Evolutionary conservation across 2,329 filamentous ascomycete species (phyloP), one percentile per base, ranked within the genome.

Genomic region (Sclerotinia subarctica): DNA sequence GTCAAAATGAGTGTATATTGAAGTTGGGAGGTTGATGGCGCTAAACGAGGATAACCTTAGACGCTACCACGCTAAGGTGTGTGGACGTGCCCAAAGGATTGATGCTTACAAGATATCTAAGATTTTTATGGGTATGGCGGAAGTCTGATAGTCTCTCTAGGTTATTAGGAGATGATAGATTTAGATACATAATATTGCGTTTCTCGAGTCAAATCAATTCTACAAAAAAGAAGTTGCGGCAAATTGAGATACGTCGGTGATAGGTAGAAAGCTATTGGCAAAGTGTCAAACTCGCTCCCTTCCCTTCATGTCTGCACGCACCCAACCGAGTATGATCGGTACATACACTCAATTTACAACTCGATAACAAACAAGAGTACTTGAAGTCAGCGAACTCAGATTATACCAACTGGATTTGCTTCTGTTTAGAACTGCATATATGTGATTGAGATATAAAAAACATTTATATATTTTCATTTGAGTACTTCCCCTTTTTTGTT

Each of bases 1-100:
- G 59, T 64, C 65, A 62, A 64, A 67, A 64, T 46, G 65, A 67
- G 65, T 64, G 65, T 62, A 60, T 62, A 53, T 35, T 26, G 59
- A 63, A 67, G 65, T 53, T 62, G 65, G 57, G 51, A 63, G 58
- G 49, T 62, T 42, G 65, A 67, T 62, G 38, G 65, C 65, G 58
- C 65, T 67, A 67, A 64, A 63, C 57, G 58, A 67, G 59, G 64
- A 46, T 63, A 42, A 42, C 38, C 38, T 42, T 42, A 62, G 58
- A 51, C 58, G 58, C 58, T 62, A 38, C 58, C 58, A 62, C 59
- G 59, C 59, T 66, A 65, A 58, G 51, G 46, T 57, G 63, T 47
- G 54, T 46, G 54, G 52, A 66, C 63, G 63, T 66, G 63, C 63
- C 63, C 63, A 59, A 66, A 59, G 54, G 46, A 63, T 63, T 35